These are phyloP conservation scores for Hypholoma fasciculare DNA, from an alignment of 768 basidiomycete species.

Conservation along the genomic window DNA sequence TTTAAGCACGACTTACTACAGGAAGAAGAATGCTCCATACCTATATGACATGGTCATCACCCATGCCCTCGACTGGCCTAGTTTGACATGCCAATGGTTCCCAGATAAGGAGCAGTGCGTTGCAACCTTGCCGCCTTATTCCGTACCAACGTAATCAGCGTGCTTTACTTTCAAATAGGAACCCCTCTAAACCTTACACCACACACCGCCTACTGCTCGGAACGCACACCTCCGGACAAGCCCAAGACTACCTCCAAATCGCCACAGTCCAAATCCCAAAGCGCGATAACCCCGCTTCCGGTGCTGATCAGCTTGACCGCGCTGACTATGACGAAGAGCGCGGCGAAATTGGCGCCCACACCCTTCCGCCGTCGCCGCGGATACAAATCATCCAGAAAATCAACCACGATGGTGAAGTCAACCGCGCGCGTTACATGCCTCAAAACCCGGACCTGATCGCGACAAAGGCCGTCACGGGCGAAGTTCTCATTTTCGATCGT, in stretches of 20 bases:
- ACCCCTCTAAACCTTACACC: conserved; percentile 91
- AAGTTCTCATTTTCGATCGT: conserved; percentile 93
- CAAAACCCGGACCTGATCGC: conserved; percentile 98
- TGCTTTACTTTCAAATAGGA: conserved; percentile 44
- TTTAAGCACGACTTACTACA: conserved; percentile 27
- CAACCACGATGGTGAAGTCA: conserved; percentile 95
- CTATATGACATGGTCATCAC: conserved; percentile 97
- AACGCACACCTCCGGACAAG: conserved; percentile 95
- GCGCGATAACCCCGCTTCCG: conserved; percentile 57
- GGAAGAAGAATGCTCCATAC: conserved; percentile 98
- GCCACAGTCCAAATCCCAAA: conserved; percentile 93
- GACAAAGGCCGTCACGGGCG: conserved; percentile 89
- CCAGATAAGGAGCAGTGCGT: conserved; percentile 92
- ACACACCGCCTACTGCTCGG: conserved; percentile 93
- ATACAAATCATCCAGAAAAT: conserved; percentile 92
- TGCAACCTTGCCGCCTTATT: background rate
- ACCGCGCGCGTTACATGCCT: conserved; percentile 98
- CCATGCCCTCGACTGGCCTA: conserved; percentile 98
- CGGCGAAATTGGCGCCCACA: conserved; percentile 93
- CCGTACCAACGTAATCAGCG: background rate
- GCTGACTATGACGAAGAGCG: conserved; percentile 88
- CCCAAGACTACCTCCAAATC: conserved; percentile 94
- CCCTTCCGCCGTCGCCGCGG: conserved; percentile 79
- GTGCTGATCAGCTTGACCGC: conserved; percentile 77
- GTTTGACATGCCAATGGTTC: conserved; percentile 98